Percentiles rank a stretch among this genome's conserved stretches.
phyloP scores from a whole-genome alignment of 2,329 filamentous ascomycete genomes.

The Colletotrichum sp. region DNA sequence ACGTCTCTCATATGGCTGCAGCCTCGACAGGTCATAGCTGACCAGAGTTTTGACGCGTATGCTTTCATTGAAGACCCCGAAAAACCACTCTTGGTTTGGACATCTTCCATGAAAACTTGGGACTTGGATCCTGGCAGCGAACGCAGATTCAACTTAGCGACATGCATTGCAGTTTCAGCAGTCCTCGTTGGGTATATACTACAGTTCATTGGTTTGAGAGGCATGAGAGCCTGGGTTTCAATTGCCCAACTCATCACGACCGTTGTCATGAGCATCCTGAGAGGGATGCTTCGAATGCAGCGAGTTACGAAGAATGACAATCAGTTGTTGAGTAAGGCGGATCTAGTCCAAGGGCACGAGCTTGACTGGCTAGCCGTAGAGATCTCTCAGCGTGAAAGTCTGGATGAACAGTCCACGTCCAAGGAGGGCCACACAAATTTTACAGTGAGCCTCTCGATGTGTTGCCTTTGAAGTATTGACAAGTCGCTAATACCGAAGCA shows the following conservation, averaged over 20 bases:
- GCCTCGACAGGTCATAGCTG: background rate
- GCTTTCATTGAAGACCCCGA: accelerated
- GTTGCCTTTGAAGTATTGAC: too few relatives aligned
- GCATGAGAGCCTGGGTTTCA: background rate
- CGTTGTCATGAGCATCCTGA: background rate
- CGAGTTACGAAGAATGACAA: accelerated
- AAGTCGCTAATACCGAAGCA: too few relatives aligned
- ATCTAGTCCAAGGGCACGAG: accelerated
- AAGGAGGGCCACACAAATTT: too few relatives aligned
- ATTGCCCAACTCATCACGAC: background rate
- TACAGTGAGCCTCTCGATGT: too few relatives aligned
- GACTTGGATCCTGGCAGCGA: too few relatives aligned
- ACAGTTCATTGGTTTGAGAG: background rate
- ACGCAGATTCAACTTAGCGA: background rate
- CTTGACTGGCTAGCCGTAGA: background rate
- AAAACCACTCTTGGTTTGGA: accelerated
- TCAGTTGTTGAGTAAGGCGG: accelerated
- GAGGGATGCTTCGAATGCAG: background rate
- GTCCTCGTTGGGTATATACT: background rate
- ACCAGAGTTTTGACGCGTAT: background rate
- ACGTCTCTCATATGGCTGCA: background rate
- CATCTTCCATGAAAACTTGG: background rate
- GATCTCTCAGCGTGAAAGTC: too few relatives aligned
- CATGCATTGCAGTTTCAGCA: background rate
- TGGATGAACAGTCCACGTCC: too few relatives aligned